phyloP scores from a whole-genome alignment of 2,329 filamentous ascomycete species.

The Fusarium sp. region DNA sequence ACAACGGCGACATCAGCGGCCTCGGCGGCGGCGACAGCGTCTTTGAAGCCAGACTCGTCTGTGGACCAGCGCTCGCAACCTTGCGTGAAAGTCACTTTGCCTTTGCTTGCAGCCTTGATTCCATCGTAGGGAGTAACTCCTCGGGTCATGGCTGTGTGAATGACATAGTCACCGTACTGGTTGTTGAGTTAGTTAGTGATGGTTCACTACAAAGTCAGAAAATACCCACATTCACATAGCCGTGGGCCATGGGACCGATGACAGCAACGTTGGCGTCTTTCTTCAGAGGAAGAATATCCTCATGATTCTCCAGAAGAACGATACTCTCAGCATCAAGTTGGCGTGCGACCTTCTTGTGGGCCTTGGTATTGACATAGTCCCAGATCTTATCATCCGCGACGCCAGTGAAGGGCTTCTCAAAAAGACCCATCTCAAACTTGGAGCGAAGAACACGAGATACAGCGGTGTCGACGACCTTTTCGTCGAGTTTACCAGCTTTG shows the following conservation, averaged over 20 bases:
- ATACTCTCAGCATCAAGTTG: constrained; percentile 73
- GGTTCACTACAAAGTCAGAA: no score
- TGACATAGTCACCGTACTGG: constrained; percentile 77
- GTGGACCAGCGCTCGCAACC: constrained; percentile 79
- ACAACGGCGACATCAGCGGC: constrained; percentile 78
- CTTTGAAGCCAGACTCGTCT: constrained; percentile 73
- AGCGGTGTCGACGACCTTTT: constrained; percentile 70
- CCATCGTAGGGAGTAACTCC: constrained; percentile 78
- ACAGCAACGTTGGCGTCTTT: constrained; percentile 77
- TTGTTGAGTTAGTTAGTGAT: constrained; percentile 12
- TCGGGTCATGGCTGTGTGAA: constrained; percentile 69
- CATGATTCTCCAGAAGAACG: constrained; percentile 68
- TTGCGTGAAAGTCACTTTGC: constrained; percentile 72
- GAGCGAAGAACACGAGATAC: constrained; percentile 72
- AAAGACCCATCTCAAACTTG: constrained; percentile 77
- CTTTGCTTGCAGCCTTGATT: constrained; percentile 69
- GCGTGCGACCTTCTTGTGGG: constrained; percentile 67
- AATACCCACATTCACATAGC: constrained; percentile 71
- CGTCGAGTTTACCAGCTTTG: constrained; percentile 67
- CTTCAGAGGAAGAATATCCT: constrained; percentile 62
- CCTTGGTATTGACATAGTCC: constrained; percentile 70
- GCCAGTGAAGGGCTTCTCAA: constrained; percentile 74
- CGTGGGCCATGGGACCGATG: constrained; percentile 79
- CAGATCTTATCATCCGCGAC: constrained; percentile 65
- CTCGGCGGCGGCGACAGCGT: constrained; percentile 72